Percentiles rank a stretch among this genome's conserved stretches.
These are phyloP conservation scores for Alternaria conjuncta DNA, from an alignment of 2,329 filamentous ascomycete species.

Conservation along the genomic window DNA sequence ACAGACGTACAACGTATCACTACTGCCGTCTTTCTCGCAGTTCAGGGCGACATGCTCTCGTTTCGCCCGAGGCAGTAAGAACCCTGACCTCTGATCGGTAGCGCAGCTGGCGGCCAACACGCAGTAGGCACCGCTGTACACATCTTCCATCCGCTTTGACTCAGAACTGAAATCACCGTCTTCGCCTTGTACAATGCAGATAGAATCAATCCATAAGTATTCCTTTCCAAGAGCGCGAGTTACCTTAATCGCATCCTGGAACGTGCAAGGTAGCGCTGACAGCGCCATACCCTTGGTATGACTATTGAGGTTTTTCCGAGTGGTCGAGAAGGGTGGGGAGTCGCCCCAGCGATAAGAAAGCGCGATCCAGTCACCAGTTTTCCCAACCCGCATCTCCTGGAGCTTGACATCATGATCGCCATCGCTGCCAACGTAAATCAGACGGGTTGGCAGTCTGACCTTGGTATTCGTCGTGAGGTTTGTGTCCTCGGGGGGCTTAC, in stretches of 20 bases:
- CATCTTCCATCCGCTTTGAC: slow-evolving; percentile 26
- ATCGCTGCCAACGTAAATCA: slow-evolving; percentile 13
- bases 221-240: slow-evolving; percentile 22
- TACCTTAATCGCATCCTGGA: slow-evolving; percentile 25
- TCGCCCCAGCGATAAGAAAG: slow-evolving; percentile 24
- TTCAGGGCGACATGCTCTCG: not conserved
- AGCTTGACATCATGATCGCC: not conserved
- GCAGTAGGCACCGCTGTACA: slow-evolving; percentile 31
- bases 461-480: not conserved
- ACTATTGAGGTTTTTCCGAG: not conserved
- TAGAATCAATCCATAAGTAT: slow-evolving; percentile 39
- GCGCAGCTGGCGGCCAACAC: slow-evolving; percentile 29
- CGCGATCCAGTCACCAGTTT: slow-evolving; percentile 16
- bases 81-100: not conserved
- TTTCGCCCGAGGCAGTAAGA: slow-evolving; percentile 11
- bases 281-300: not conserved
- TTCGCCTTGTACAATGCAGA: slow-evolving; percentile 33
- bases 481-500: not conserved
- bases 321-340: slow-evolving; percentile 8
- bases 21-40: not conserved
- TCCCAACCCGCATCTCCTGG: not conserved
- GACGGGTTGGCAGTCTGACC: slow-evolving; percentile 3
- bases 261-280: slow-evolving; percentile 16
- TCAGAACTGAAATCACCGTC: slow-evolving; percentile 30
- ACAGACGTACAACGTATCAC: slow-evolving; percentile 9